A percentile compares a stretch with the other conserved stretches of the same genome.
These are phyloP conservation scores for Sporothrix pallida DNA, from an alignment of 2,329 filamentous ascomycete species.

Conservation along the genomic window DNA sequence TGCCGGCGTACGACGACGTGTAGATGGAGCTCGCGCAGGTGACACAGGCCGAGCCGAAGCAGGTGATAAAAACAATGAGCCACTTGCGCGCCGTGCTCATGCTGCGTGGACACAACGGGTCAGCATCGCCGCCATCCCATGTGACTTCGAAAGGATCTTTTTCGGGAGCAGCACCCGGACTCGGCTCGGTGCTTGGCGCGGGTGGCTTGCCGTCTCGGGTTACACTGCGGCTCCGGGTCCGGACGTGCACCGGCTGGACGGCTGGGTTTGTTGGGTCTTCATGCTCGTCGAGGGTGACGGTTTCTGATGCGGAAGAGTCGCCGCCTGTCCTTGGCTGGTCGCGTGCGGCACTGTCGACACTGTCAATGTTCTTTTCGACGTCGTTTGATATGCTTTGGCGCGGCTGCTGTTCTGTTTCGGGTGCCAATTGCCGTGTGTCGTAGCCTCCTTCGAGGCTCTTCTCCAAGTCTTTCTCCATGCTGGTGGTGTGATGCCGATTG, in stretches of 20 bases:
- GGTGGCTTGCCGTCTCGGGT: constrained; percentile 24
- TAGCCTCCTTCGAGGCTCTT: constrained; percentile 6
- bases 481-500: background rate
- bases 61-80: constrained; percentile 77
- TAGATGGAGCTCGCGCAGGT: constrained; percentile 80
- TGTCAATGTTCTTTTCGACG: background rate
- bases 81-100: constrained; percentile 73
- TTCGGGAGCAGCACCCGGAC: background rate
- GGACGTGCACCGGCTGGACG: background rate
- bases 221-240: constrained; percentile 19
- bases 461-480: constrained; percentile 20
- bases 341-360: background rate
- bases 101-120: constrained; percentile 76
- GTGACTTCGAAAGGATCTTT: constrained; percentile 68
- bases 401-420: background rate
- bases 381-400: background rate
- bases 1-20: constrained; percentile 78
- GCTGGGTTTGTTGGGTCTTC: constrained; percentile 1
- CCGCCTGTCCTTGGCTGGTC: constrained; percentile 1
- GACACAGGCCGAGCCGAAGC: constrained; percentile 79
- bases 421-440: background rate
- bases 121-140: constrained; percentile 74
- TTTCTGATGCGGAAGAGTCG: constrained; percentile 23
- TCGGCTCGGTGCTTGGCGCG: background rate
- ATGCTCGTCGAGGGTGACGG: constrained; percentile 19